Conservation (phyloP, 169 alveolate species). For the Plasmodium cynomolgi region DNA sequence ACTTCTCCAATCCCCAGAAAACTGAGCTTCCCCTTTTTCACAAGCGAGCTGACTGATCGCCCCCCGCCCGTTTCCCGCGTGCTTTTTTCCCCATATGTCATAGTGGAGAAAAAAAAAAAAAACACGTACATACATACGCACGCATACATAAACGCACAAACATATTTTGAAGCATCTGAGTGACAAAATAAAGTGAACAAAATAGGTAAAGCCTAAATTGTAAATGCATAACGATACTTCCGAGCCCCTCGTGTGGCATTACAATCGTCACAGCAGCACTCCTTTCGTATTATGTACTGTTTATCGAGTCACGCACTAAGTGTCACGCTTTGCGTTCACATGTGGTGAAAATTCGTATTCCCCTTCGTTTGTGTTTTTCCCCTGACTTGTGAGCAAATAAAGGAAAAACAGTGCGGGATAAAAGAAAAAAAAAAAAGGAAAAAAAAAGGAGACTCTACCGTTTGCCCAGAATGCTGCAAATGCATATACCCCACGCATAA, state of each 20-base stretch:
- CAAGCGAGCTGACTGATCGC: not conserved
- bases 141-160: not conserved
- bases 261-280: not conserved
- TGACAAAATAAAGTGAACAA: not conserved
- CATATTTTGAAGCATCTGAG: not conserved
- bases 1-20: not conserved
- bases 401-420: not conserved
- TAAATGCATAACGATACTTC: not conserved
- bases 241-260: not conserved
- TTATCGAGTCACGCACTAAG: not conserved
- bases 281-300: not conserved
- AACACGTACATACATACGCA: not conserved
- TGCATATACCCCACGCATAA: not conserved
- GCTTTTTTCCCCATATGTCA: not conserved
- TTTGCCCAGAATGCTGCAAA: not conserved
- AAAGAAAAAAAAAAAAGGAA: not conserved
- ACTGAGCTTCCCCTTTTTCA: not conserved
- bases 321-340: not conserved
- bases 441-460: not conserved
- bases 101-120: not conserved
- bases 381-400: not conserved
- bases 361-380: not conserved
- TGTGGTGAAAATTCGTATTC: not conserved
- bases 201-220: not conserved
- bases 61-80: not conserved